Conservation (phyloP, 805 yeast genomes). For the Wickerhamomyces tratensis region DNA sequence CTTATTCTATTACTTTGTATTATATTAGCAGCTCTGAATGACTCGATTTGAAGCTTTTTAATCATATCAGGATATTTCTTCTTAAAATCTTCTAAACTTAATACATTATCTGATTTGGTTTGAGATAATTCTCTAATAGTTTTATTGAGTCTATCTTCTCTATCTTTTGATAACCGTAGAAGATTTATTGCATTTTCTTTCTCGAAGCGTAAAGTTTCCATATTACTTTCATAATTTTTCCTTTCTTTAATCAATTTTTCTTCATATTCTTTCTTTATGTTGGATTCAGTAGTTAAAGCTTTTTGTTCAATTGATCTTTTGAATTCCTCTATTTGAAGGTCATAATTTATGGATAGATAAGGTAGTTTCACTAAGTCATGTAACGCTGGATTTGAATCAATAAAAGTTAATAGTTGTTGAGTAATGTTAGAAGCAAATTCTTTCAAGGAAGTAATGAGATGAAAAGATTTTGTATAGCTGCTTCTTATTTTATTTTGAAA, state of each 20-base stretch:
- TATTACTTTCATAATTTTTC: background rate
- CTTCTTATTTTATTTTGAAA: background rate
- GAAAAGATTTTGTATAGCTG: no score
- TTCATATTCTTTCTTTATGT: background rate
- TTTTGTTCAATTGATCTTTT: background rate
- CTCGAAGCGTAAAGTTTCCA: background rate
- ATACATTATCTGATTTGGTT: no score
- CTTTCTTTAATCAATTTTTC: background rate
- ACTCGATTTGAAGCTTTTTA: no score
- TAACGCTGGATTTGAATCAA: background rate
- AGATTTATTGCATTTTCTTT: background rate
- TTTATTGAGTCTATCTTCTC: background rate
- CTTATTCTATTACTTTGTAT: no score
- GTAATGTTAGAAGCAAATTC: background rate
- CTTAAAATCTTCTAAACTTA: no score
- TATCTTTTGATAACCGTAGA: background rate
- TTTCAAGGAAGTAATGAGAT: background rate
- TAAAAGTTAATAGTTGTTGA: no score
- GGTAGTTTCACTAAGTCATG: background rate
- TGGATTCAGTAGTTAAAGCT: background rate
- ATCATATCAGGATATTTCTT: no score
- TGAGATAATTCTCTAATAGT: background rate
- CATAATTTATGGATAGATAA: constrained; percentile 7
- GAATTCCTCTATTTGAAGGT: background rate
- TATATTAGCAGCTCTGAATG: no score